Base-by-base conservation (phyloP, 306 rosid genomes). In the Prunus mongolica region DNA sequence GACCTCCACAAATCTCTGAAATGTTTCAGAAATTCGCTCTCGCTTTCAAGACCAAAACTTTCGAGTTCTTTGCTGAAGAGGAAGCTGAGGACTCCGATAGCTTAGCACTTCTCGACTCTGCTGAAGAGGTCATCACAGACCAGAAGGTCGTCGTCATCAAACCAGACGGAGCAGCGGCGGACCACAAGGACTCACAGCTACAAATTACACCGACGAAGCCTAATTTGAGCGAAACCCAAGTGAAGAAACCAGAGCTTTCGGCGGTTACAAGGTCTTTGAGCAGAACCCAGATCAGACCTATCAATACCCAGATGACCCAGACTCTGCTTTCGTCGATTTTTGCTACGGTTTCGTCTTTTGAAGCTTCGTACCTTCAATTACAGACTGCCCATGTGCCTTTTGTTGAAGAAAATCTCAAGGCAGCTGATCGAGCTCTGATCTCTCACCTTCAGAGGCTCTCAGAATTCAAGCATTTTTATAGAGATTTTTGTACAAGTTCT, bases 131-230 rank as follows among this genome's bases (percentile, higher is more conserved):
- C 77, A 95, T 95, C 77, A 81, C 99, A 55, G 90, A 92, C 81
- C 97, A 95, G 83, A 95, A 95, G 72, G 99, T 95, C 28, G 97
- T 95, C 49, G 97, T 92, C 51, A 92, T 95, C 79, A 95, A 92
- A 78, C 97, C 97, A 0, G 91, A 87, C 82, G 78, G 69, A 28
- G 69, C 76, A 11, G 27, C 87, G 2, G 57, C 79, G 20, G 24
- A 63, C 51, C 30, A 3, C 46, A 54, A 47, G 58, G 58, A 66
- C 46, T 34, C 83, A 55, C 79, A 75, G 20, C 34, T 54, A 0
- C 71, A 54, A 8, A 41, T 78, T 56, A 24, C 78, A 0, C 78
- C 73, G 8, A 22, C 34, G 5, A 79, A 73, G 60, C 82, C 83
- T 6, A n/a, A 9, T 38, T 62, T 64, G 15, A 55, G 46, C 10